Conservation (phyloP, 1,284 basidiomycete genomes). For the Cutaneotrichosporon daszewskae region DNA sequence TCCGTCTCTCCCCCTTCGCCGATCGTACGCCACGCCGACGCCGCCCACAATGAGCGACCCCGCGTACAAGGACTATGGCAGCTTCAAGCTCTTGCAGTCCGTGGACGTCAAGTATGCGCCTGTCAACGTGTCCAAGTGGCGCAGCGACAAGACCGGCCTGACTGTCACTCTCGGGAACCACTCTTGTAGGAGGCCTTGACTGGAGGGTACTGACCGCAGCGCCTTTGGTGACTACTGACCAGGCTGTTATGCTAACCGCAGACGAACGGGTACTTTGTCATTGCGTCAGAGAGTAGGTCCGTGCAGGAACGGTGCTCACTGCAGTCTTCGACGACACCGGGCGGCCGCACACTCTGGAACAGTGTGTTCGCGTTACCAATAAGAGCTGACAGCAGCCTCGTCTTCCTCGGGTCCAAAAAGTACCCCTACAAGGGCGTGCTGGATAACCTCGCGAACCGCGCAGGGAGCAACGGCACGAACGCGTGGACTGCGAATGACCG, state of each 20-base stretch:
- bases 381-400: constrained; percentile 53
- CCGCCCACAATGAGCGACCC: too few relatives aligned
- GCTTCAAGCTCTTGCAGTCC: constrained; percentile 41
- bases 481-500: constrained; percentile 56
- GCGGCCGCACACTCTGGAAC: constrained; percentile 89
- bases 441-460: constrained; percentile 93
- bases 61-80: constrained; percentile 43
- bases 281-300: constrained; percentile 79
- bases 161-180: constrained; percentile 58
- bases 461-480: constrained; percentile 86
- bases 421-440: constrained; percentile 97
- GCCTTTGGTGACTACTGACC: constrained; percentile 27
- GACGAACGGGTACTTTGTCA: constrained; percentile 90
- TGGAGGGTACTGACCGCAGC: constrained; percentile 9
- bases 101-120: constrained; percentile 45
- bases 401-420: constrained; percentile 90
- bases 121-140: constrained; percentile 44
- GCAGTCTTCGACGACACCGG: constrained; percentile 87
- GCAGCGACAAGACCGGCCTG: constrained; percentile 47
- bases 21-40: too few relatives aligned
- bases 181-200: constrained; percentile 56
- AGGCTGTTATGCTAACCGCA: constrained; percentile 34
- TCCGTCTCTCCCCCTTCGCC: constrained; percentile 7
- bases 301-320: background rate
- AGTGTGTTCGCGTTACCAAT: constrained; percentile 39